Percentiles rank a stretch among this genome's conserved stretches.
phyloP scores from a whole-genome alignment of 106 monocot species.

The Platanthera zijinensis region DNA sequence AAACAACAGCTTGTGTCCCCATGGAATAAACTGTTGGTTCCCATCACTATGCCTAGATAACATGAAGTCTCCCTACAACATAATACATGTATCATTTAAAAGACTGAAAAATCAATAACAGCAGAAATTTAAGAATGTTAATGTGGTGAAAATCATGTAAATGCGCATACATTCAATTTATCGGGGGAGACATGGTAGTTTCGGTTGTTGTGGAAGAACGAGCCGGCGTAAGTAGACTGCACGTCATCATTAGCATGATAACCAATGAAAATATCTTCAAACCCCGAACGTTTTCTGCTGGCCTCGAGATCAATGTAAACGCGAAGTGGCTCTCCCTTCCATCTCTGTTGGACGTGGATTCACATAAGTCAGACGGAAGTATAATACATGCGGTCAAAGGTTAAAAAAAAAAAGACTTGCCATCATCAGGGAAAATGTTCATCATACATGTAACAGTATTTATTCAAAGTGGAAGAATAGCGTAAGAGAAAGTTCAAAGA shows the following conservation, averaged over 20 bases:
- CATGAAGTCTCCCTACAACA: no score
- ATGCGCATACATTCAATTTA: constrained; percentile 63
- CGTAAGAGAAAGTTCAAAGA: background rate
- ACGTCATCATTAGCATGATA: constrained; percentile 84
- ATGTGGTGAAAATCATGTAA: background rate
- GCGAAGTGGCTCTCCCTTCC: constrained; percentile 68
- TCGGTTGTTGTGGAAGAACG: constrained; percentile 60
- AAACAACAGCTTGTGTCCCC: no score
- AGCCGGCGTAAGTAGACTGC: constrained; percentile 84
- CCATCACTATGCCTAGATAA: no score
- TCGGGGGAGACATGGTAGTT: constrained; percentile 57
- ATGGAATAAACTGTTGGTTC: no score
- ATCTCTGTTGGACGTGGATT: constrained; percentile 35
- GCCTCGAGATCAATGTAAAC: constrained; percentile 87
- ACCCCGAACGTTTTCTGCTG: constrained; percentile 56
- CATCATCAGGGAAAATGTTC: no score
- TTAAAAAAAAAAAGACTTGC: no score
- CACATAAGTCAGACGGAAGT: background rate
- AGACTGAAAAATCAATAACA: background rate
- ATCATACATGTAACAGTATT: background rate
- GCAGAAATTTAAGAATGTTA: background rate
- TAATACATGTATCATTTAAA: background rate
- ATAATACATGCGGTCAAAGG: background rate
- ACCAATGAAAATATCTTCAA: constrained; percentile 84
- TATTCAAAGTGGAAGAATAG: background rate